These are phyloP conservation scores for Furcasterigmium furcatum DNA, from an alignment of 2,329 filamentous ascomycete genomes.

Conservation along the genomic window DNA sequence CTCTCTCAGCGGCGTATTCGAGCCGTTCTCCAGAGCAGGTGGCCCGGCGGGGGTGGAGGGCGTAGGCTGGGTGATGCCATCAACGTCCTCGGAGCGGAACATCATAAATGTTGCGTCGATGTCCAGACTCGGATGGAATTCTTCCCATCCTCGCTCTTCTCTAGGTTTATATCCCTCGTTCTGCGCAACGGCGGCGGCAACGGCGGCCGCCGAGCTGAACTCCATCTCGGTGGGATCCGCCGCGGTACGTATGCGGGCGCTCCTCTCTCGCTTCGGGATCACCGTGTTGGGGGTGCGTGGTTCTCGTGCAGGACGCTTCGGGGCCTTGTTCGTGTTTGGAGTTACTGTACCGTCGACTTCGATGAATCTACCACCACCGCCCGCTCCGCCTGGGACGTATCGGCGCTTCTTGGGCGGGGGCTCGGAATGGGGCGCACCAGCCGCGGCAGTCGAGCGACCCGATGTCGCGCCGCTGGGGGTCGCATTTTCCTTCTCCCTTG, in stretches of 20 bases:
- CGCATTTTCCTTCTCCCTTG: not conserved
- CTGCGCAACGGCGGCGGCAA: slow-evolving; percentile 82
- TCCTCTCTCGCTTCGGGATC: slow-evolving; percentile 54
- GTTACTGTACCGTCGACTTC: slow-evolving; percentile 66
- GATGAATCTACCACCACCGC: slow-evolving; percentile 80
- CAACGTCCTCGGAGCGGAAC: slow-evolving; percentile 80
- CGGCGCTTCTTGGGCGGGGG: slow-evolving; percentile 67
- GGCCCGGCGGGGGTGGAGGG: slow-evolving; percentile 29
- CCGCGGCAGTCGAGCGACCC: slow-evolving; percentile 29
- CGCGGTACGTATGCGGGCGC: slow-evolving; percentile 53
- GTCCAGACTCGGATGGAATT: slow-evolving; percentile 94
- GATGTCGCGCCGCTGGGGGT: slow-evolving; percentile 17
- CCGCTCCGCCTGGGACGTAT: slow-evolving; percentile 84
- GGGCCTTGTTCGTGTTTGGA: slow-evolving; percentile 23
- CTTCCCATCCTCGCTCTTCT: slow-evolving; percentile 95
- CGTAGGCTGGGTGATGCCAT: slow-evolving; percentile 57
- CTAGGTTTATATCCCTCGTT: slow-evolving; percentile 96
- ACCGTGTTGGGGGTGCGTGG: slow-evolving; percentile 19
- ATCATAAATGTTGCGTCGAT: slow-evolving; percentile 78
- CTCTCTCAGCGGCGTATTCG: slow-evolving; percentile 43
- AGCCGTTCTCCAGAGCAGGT: slow-evolving; percentile 25
- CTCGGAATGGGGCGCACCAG: slow-evolving; percentile 38
- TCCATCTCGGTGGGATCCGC: slow-evolving; percentile 60
- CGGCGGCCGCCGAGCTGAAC: slow-evolving; percentile 84
- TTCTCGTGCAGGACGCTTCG: slow-evolving; percentile 28